A percentile compares a stretch with the other conserved stretches of the same genome.
Conservation (phyloP, 2,329 filamentous ascomycete genomes). For the Arthroderma sp. region DNA sequence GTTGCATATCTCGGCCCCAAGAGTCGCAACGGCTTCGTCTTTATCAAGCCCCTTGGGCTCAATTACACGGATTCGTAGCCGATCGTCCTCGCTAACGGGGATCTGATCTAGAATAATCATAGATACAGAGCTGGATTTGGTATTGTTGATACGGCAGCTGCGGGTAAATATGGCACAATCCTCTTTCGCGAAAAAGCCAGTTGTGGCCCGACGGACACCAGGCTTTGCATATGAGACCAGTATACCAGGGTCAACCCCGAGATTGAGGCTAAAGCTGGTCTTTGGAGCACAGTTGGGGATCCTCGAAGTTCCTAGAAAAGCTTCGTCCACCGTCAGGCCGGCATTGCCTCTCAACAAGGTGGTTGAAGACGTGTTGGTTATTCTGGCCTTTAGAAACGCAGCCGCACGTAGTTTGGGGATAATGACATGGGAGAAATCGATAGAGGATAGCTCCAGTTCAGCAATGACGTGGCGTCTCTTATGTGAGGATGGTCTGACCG, state of each 20-base stretch:
- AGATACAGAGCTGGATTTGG: constrained; percentile 16
- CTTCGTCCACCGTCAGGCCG: constrained; percentile 18
- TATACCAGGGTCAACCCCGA: constrained; percentile 21
- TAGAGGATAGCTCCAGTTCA: constrained; percentile 22
- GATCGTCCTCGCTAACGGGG: constrained; percentile 21
- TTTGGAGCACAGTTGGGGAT: constrained; percentile 17
- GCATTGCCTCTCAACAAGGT: constrained; percentile 18
- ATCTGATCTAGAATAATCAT: constrained; percentile 21
- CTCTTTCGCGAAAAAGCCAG: constrained; percentile 21
- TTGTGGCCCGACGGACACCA: constrained; percentile 14
- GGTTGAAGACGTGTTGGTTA: constrained; percentile 24
- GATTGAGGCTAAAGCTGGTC: constrained; percentile 19
- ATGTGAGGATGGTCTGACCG: constrained; percentile 21
- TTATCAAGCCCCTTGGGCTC: constrained; percentile 18
- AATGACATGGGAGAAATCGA: constrained; percentile 25
- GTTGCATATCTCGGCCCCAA: constrained; percentile 7
- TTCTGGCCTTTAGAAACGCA: constrained; percentile 28
- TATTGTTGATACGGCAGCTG: constrained; percentile 20
- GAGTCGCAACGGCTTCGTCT: constrained; percentile 13
- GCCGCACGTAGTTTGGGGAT: constrained; percentile 27
- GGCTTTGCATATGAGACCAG: constrained; percentile 21
- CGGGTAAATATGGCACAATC: constrained; percentile 20
- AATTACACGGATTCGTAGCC: constrained; percentile 17
- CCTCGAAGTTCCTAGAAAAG: constrained; percentile 18
- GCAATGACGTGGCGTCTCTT: constrained; percentile 27